phyloP scores from a whole-genome alignment of 108 stramenopile species.

The Cylindrotheca closterium region DNA sequence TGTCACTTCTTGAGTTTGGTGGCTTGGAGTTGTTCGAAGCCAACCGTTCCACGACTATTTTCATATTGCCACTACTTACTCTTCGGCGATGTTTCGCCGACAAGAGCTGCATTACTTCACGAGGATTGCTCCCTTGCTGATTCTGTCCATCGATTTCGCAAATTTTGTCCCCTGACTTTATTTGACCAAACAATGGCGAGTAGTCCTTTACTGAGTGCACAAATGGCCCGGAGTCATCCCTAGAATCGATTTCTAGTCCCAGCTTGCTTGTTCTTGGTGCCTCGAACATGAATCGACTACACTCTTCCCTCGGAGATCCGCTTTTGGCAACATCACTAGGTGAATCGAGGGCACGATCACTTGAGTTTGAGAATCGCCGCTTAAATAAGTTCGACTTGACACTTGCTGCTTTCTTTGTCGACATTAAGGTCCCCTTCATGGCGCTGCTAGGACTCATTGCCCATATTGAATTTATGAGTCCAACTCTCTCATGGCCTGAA shows the following conservation, averaged over 20 bases:
- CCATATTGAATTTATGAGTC: not conserved
- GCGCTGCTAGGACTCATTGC: not conserved
- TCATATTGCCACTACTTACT: not conserved
- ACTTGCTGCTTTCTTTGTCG: not conserved
- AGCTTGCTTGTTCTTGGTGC: constrained; percentile 39
- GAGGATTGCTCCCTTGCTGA: not conserved
- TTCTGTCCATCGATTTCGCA: constrained; percentile 58
- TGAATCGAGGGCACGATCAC: not conserved
- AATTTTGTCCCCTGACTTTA: constrained; percentile 53
- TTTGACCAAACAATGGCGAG: constrained; percentile 47
- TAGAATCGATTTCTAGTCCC: constrained; percentile 33
- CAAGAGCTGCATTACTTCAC: constrained; percentile 6
- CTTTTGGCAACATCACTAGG: not conserved
- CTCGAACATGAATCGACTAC: constrained; percentile 14
- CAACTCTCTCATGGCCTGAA: not conserved
- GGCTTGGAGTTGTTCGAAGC: too few relatives aligned
- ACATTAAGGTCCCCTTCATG: not conserved
- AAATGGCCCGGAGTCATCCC: constrained; percentile 22
- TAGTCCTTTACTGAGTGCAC: constrained; percentile 48
- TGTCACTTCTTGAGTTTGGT: too few relatives aligned
- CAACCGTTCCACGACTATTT: not conserved
- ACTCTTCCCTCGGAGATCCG: not conserved
- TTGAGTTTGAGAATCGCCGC: not conserved
- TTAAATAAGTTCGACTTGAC: not conserved
- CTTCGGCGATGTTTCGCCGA: constrained; percentile 1